phyloP scores from a whole-genome alignment of 805 yeast species.

The Metschnikowia chrysomelidarum region DNA sequence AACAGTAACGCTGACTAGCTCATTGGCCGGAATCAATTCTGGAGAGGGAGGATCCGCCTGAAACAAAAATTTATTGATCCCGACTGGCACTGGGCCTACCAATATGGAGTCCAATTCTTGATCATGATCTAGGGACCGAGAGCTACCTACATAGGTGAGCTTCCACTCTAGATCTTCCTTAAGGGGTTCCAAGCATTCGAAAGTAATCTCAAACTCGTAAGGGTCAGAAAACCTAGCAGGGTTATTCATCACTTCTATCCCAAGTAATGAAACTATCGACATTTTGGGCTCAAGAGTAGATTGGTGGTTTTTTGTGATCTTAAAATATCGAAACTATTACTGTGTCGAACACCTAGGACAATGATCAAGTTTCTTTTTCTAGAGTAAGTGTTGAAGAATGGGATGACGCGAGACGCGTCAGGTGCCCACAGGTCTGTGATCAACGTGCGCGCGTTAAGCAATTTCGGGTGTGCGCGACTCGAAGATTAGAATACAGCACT shows the following conservation, averaged over 20 bases:
- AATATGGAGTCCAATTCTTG: slow-evolving; percentile 93
- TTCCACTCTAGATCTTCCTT: slow-evolving; percentile 97
- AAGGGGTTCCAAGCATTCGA: slow-evolving; percentile 91
- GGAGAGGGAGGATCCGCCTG: slow-evolving; percentile 97
- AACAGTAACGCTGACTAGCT: slow-evolving; percentile 92
- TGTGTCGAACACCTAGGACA: too few species aligned
- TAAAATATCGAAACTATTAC: neutral
- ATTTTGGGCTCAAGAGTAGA: slow-evolving; percentile 34
- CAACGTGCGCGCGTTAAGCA: neutral
- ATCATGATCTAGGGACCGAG: slow-evolving; percentile 91
- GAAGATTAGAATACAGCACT: too few species aligned
- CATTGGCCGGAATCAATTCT: slow-evolving; percentile 93
- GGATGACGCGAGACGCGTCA: neutral
- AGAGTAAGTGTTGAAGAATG: neutral
- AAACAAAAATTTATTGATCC: slow-evolving; percentile 88
- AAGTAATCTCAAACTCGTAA: slow-evolving; percentile 94
- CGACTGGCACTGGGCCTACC: slow-evolving; percentile 99
- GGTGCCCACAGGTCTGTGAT: too few species aligned
- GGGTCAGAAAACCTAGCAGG: slow-evolving; percentile 94
- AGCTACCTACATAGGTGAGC: slow-evolving; percentile 93
- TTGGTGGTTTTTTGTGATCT: neutral
- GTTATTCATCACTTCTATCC: slow-evolving; percentile 88
- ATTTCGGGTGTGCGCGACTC: too few species aligned
- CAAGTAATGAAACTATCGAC: slow-evolving; percentile 92
- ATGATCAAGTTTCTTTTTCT: neutral